These are phyloP conservation scores for Noccaea bulbosa DNA, from an alignment of 345 rosid genomes.

Conservation along the genomic window DNA sequence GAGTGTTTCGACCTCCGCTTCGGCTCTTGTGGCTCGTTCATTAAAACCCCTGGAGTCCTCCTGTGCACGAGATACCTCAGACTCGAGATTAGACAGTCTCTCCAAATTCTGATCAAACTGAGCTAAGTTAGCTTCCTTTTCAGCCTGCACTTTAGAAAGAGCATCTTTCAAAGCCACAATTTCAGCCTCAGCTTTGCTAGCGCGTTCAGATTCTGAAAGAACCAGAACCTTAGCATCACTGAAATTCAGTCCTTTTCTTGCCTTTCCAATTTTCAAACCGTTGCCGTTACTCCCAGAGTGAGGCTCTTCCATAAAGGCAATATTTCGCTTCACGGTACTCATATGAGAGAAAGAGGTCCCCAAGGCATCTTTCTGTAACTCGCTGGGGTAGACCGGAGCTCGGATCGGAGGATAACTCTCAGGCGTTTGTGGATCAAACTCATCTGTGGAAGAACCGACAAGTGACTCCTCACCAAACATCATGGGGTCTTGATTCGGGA, in stretches of 20 bases:
- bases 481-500: slow-evolving; percentile 85
- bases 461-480: slow-evolving; percentile 69
- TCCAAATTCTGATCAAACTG: slow-evolving; percentile 79
- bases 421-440: slow-evolving; percentile 76
- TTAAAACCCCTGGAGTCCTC: slow-evolving; percentile 62
- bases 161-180: slow-evolving; percentile 71
- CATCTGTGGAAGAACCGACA: slow-evolving; percentile 46
- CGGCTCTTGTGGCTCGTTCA: slow-evolving; percentile 77
- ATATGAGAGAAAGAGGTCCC: slow-evolving; percentile 56
- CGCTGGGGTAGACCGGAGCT: slow-evolving; percentile 59
- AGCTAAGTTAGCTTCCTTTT: slow-evolving; percentile 75
- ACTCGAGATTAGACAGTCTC: slow-evolving; percentile 70
- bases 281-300: slow-evolving; percentile 52
- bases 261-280: slow-evolving; percentile 59
- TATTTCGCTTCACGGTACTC: slow-evolving; percentile 57
- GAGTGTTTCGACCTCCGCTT: slow-evolving; percentile 72
- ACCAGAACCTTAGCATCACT: slow-evolving; percentile 56
- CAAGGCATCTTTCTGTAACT: slow-evolving; percentile 63
- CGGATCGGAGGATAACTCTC: slow-evolving; percentile 57
- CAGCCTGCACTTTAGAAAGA: slow-evolving; percentile 83
- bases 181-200: slow-evolving; percentile 74
- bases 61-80: slow-evolving; percentile 68
- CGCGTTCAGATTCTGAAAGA: slow-evolving; percentile 64
- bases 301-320: slow-evolving; percentile 68
- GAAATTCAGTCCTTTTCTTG: slow-evolving; percentile 78